Percentiles rank a stretch among this genome's conserved stretches.
phyloP scores from a whole-genome alignment of 345 rosid species.

The Eucalyptus grandis region DNA sequence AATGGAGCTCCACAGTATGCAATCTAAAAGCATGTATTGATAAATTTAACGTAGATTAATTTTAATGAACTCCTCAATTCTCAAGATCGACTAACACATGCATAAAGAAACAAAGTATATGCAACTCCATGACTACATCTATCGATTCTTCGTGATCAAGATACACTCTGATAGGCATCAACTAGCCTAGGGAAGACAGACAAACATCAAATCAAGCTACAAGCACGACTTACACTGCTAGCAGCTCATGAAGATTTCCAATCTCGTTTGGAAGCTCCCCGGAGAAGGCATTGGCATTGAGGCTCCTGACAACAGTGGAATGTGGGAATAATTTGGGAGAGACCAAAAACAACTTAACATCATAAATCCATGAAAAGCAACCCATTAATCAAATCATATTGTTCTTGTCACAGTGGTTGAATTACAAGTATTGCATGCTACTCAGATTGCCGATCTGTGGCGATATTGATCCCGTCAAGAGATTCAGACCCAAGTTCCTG shows the following conservation, averaged over 20 bases:
- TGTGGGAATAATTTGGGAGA: background rate
- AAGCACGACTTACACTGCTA: constrained; percentile 8
- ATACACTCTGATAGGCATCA: background rate
- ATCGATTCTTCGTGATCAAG: background rate
- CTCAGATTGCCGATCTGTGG: no score
- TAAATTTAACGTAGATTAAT: background rate
- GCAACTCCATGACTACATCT: background rate
- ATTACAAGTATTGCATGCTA: no score
- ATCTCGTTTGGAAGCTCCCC: constrained; percentile 25
- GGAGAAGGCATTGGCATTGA: constrained; percentile 14
- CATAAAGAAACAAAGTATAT: background rate
- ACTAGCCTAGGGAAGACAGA: background rate
- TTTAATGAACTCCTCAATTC: background rate
- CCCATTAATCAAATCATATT: no score
- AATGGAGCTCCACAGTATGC: background rate
- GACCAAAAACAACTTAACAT: background rate
- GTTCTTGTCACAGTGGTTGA: no score
- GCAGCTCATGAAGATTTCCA: constrained; percentile 14
- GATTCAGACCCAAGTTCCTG: no score
- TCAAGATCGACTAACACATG: background rate
- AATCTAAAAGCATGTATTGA: background rate
- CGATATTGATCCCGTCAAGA: no score
- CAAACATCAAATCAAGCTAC: background rate
- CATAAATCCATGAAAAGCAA: no score
- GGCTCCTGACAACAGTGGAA: constrained; percentile 13